Evolutionary conservation across 495 filamentous ascomycete genomes (phyloP).

Genomic region (Hypoxylon intermedium): DNA sequence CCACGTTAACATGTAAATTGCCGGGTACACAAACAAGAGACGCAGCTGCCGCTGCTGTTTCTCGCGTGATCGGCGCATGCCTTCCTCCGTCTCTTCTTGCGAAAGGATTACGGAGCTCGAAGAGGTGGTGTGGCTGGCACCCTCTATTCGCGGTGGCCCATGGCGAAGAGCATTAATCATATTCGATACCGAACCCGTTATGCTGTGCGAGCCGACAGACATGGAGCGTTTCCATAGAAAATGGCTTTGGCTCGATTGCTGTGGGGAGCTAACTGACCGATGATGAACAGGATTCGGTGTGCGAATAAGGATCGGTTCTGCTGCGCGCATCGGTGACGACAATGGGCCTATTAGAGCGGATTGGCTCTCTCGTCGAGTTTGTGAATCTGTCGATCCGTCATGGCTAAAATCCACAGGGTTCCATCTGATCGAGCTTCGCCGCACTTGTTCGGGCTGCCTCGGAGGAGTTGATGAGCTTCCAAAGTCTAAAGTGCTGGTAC

Average conservation of each 20-base stretch:
- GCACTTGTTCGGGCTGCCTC: neutral
- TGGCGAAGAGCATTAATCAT: slow-evolving; percentile 39
- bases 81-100: slow-evolving; percentile 28
- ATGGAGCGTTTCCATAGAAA: slow-evolving; percentile 17
- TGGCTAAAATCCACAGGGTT: slow-evolving; percentile 45
- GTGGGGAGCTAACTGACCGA: slow-evolving; percentile 1
- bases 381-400: slow-evolving; percentile 6
- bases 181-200: slow-evolving; percentile 23
- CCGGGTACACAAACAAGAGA: slow-evolving; percentile 74
- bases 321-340: neutral
- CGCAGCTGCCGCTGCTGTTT: slow-evolving; percentile 70
- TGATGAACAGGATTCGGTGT: slow-evolving; percentile 9
- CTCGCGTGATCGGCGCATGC: slow-evolving; percentile 52
- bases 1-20: slow-evolving; percentile 76
- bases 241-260: slow-evolving; percentile 1
- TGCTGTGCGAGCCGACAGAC: slow-evolving; percentile 7
- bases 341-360: slow-evolving; percentile 9
- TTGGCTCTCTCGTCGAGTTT: neutral
- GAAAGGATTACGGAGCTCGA: slow-evolving; percentile 31
- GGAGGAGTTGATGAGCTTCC: slow-evolving; percentile 8
- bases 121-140: slow-evolving; percentile 4
- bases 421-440: slow-evolving; percentile 46
- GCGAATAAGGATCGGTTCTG: slow-evolving; percentile 4
- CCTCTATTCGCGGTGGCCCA: slow-evolving; percentile 22
- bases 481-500: slow-evolving; percentile 36